phyloP scores from a whole-genome alignment of 768 basidiomycete genomes.

The Amanita polypyramis region DNA sequence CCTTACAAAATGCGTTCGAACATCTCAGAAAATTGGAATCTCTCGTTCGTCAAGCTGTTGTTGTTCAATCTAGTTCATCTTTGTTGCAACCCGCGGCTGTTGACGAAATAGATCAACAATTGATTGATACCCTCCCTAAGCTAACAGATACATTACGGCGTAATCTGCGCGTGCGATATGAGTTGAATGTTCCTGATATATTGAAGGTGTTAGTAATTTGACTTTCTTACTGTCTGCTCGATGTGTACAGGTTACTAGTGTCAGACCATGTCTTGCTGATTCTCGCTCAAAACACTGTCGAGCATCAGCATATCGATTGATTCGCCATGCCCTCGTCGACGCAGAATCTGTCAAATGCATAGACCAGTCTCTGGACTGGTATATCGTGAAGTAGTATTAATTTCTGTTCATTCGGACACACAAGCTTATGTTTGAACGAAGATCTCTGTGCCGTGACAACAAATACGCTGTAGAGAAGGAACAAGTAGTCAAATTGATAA shows the following conservation, averaged over 20 bases:
- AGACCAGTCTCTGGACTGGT: conserved; percentile 72
- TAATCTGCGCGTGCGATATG: conserved; percentile 66
- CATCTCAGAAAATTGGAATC: conserved; percentile 47
- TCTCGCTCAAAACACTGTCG: conserved; percentile 60
- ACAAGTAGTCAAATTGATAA: conserved; percentile 84
- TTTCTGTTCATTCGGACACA: not conserved
- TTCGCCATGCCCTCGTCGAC: conserved; percentile 74
- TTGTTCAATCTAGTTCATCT: conserved; percentile 17
- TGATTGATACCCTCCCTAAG: conserved; percentile 54
- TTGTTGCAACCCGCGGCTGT: conserved; percentile 21
- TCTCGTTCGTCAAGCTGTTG: conserved; percentile 25
- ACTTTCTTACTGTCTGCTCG: not conserved
- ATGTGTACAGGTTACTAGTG: conserved; percentile 32
- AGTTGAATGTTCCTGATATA: conserved; percentile 58
- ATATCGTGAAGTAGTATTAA: conserved; percentile 65
- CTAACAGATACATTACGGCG: conserved; percentile 58
- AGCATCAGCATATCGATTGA: conserved; percentile 73
- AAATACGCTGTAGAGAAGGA: conserved; percentile 81
- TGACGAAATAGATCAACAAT: conserved; percentile 38
- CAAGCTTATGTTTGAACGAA: conserved; percentile 20
- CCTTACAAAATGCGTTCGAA: conserved; percentile 51
- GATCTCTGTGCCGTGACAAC: conserved; percentile 78
- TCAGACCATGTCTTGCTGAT: conserved; percentile 75
- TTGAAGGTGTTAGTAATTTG: conserved; percentile 54
- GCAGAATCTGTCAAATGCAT: conserved; percentile 55